Conservation (phyloP, 179 eudicot genomes). For the Heliamphora pulchella region DNA sequence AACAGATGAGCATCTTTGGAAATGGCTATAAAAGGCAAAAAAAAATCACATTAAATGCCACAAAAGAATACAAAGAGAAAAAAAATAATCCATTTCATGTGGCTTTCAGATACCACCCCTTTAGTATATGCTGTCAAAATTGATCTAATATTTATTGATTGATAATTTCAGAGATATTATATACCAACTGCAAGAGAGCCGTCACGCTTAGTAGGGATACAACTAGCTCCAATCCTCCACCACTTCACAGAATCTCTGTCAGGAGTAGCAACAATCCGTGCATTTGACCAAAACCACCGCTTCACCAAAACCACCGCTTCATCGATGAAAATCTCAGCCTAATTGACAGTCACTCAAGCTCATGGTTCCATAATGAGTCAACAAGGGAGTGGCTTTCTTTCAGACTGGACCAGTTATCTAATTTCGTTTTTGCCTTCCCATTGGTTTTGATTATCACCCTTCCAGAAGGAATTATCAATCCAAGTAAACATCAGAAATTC, state of each 20-base stretch:
- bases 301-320: too few species aligned
- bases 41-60: not conserved
- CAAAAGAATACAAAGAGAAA: not conserved
- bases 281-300: conserved; percentile 66
- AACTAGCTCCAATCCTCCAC: conserved; percentile 84
- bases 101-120: not conserved
- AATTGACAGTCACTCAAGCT: conserved; percentile 67
- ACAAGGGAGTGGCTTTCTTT: conserved; percentile 98
- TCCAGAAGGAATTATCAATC: conserved; percentile 83
- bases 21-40: not conserved
- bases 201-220: conserved; percentile 76
- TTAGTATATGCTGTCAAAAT: not conserved
- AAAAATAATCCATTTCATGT: not conserved
- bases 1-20: not conserved
- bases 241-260: conserved; percentile 92
- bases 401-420: conserved; percentile 80
- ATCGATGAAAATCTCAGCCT: conserved; percentile 52
- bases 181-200: conserved; percentile 93
- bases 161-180: conserved; percentile 63
- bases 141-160: not conserved
- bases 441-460: conserved; percentile 75
- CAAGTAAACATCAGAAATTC: conserved; percentile 47
- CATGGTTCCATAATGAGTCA: conserved; percentile 89
- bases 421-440: conserved; percentile 86
- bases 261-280: conserved; percentile 94